Evolutionary conservation across 768 basidiomycete genomes (phyloP).

Genomic region (Trametes maxima): DNA sequence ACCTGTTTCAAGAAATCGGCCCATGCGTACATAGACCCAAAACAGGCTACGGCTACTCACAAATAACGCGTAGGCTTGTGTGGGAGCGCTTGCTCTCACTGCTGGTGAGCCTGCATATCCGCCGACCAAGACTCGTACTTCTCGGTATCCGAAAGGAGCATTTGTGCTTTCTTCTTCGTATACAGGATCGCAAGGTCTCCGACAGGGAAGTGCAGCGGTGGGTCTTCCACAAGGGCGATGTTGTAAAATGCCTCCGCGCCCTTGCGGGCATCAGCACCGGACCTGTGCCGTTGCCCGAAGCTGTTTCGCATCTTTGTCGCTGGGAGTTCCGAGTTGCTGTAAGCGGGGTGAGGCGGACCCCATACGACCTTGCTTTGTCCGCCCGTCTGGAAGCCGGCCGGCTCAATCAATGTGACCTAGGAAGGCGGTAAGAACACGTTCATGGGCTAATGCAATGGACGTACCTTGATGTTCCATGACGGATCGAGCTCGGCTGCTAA

Average conservation of each 20-base stretch:
- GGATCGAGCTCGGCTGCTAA: conserved; percentile 46
- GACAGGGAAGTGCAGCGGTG: conserved; percentile 26
- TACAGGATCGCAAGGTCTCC: conserved; percentile 19
- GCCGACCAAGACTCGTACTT: conserved; percentile 24
- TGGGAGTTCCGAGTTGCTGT: conserved; percentile 13
- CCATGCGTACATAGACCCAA: too few species aligned
- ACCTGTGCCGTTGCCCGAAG: neutral
- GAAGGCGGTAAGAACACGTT: neutral
- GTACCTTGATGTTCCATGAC: conserved; percentile 47
- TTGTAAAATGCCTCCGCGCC: conserved; percentile 25
- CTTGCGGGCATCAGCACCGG: conserved; percentile 22
- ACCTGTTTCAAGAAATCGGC: too few species aligned
- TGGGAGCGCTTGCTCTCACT: too few species aligned
- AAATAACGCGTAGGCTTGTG: too few species aligned
- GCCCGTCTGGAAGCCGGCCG: conserved; percentile 24
- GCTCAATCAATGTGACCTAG: conserved; percentile 26
- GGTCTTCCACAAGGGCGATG: conserved; percentile 16
- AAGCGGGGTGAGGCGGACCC: conserved; percentile 19
- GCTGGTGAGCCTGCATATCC: neutral
- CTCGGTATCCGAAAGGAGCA: conserved; percentile 14
- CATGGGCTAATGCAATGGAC: too few species aligned
- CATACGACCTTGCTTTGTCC: neutral
- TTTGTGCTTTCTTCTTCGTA: neutral
- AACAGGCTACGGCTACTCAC: too few species aligned
- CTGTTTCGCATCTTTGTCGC: neutral